phyloP scores from a whole-genome alignment of 768 basidiomycete species.

The Lactarius sp. region DNA sequence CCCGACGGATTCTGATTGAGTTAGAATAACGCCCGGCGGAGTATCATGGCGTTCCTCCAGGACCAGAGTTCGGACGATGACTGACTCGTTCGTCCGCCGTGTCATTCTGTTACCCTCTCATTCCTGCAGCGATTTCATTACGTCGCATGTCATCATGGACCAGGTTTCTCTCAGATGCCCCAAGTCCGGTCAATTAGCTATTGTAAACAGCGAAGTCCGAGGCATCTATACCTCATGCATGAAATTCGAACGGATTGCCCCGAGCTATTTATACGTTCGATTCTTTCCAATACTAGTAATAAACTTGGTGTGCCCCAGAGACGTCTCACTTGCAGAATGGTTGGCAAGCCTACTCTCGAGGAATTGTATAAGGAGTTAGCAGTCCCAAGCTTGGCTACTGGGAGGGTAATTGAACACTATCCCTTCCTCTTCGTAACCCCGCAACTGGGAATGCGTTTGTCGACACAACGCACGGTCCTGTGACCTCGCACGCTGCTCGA shows the following conservation, averaged over 20 bases:
- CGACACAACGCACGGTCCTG: background rate
- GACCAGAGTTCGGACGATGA: conserved; percentile 64
- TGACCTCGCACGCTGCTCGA: background rate
- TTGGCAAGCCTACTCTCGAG: background rate
- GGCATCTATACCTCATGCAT: background rate
- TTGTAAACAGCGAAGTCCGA: background rate
- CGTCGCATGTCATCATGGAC: background rate
- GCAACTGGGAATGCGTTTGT: no score
- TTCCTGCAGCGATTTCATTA: background rate
- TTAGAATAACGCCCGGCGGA: conserved; percentile 46
- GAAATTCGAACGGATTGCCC: background rate
- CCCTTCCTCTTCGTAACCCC: background rate
- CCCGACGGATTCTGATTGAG: background rate
- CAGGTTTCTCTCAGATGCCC: background rate
- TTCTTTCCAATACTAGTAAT: background rate
- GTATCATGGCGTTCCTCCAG: conserved; percentile 65
- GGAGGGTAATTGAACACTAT: background rate
- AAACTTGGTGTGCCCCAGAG: background rate
- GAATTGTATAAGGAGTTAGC: background rate
- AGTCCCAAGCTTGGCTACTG: background rate
- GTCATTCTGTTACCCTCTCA: background rate
- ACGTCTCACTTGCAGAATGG: background rate
- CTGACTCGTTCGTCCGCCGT: conserved; percentile 27
- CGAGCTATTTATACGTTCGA: background rate
- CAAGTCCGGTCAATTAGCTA: background rate